Base-by-base conservation (phyloP, 768 basidiomycete genomes). In the Mycena leptocephala region DNA sequence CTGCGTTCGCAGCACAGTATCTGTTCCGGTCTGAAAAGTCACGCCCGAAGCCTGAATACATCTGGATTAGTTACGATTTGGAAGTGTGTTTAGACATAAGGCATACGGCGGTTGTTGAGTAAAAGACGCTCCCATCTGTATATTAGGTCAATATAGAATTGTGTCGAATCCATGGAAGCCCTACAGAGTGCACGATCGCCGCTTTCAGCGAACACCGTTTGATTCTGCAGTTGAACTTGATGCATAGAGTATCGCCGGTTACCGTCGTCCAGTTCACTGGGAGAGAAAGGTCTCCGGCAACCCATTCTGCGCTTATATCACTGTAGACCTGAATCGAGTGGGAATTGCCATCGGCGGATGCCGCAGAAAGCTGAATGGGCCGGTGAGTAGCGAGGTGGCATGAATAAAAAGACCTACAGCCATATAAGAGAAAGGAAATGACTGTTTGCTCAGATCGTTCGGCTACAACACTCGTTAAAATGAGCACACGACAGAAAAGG, bases 91-190 rank as follows among this genome's bases (percentile, higher is more conserved):
- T 5, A 22, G 11, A 9, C 10, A 7, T 87, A 37, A 74, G 90
- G 35, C 69, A 22, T 62, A 70, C 91, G 74, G 88, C 89, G 1
- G 81, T 77, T 0, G 89, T 90, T 0, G 93, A 90, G 75, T 93
- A 93, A 81, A 88, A 92, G 1, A 88, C 91, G 28, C 90, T 89
- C 35, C 93, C 93, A 82, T 94, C 93, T 94, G 77, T 22, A 70
- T n/a, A 67, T 2, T 20, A 22, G 39, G 10, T 70, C 46, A 62
- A 24, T 35, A 35, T 6, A 33, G 16, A 84, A 84, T 68, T 76
- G 68, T 26, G 10, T 16, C 30, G 13, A 70, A 33, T 0, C 16
- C 10, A 10, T 18, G 59, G 24, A 5, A 24, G 8, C 6, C 89
- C 80, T 78, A 91, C 92, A 89, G 84, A 92, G 89, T 16, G 90